phyloP scores from a whole-genome alignment of 768 basidiomycete species.

The Lactifluus rugatus region DNA sequence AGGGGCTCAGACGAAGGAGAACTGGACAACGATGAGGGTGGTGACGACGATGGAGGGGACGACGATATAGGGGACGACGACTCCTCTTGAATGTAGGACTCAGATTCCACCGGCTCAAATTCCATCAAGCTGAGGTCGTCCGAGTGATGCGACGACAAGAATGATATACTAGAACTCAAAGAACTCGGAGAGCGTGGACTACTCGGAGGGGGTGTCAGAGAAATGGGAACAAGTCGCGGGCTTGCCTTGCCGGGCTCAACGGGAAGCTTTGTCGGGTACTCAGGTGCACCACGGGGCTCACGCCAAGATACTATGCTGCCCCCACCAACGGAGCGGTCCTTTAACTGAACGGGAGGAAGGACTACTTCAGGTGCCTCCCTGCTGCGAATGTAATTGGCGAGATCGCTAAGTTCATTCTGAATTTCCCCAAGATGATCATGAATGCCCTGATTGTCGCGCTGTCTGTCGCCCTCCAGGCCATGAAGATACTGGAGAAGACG shows the following conservation, averaged over 20 bases:
- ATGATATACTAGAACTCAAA: constrained; percentile 31
- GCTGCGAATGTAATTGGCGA: constrained; percentile 30
- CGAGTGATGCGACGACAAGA: constrained; percentile 58
- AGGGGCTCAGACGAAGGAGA: constrained; percentile 7
- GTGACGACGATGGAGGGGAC: constrained; percentile 31
- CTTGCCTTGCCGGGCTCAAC: constrained; percentile 1
- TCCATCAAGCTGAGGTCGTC: constrained; percentile 50
- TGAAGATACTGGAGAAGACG: constrained; percentile 45
- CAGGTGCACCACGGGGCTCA: constrained; percentile 19
- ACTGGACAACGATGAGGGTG: constrained; percentile 26
- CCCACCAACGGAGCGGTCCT: constrained; percentile 18
- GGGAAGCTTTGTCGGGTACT: constrained; percentile 8
- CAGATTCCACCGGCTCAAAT: constrained; percentile 23
- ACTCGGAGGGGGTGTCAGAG: constrained; percentile 36
- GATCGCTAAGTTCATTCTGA: constrained; percentile 54
- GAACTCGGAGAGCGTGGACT: constrained; percentile 35
- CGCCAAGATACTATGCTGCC: constrained; percentile 30
- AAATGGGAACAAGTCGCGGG: constrained; percentile 23
- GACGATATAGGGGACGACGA: constrained; percentile 15
- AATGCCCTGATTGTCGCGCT: constrained; percentile 54
- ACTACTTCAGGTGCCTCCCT: constrained; percentile 5
- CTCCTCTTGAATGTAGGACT: constrained; percentile 20
- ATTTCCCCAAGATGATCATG: constrained; percentile 60
- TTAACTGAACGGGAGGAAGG: neutral
- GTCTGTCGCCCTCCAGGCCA: constrained; percentile 53